Percentiles rank a stretch among this genome's conserved stretches.
Evolutionary conservation across 371 early-diverging fungal genomes (phyloP).

Genomic region (Mortierella sp.): DNA sequence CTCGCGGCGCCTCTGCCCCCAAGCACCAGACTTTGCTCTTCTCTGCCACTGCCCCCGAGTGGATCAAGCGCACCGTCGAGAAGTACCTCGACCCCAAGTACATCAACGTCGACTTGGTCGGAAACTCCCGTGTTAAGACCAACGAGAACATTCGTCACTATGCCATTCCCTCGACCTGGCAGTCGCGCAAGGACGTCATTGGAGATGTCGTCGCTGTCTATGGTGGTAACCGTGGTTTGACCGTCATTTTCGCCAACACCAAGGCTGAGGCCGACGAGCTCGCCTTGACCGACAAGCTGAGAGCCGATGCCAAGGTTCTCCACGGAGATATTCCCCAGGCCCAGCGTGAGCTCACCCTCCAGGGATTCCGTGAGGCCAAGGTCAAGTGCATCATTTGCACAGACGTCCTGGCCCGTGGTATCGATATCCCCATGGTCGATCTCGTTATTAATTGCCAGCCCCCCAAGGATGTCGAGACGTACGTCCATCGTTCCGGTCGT

Average conservation of each 20-base stretch:
- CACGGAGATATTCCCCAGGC: constrained; percentile 97
- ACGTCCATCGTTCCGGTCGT: constrained; percentile 97
- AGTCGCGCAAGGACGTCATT: constrained; percentile 83
- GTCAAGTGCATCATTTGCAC: constrained; percentile 92
- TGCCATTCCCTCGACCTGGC: constrained; percentile 85
- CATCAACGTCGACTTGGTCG: constrained; percentile 86
- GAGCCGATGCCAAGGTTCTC: constrained; percentile 87
- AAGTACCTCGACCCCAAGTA: constrained; percentile 90
- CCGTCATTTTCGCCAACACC: constrained; percentile 94
- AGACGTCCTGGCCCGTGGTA: constrained; percentile 97
- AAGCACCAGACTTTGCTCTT: constrained; percentile 91
- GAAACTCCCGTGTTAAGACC: constrained; percentile 81
- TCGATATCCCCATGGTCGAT: constrained; percentile 98
- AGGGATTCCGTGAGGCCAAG: constrained; percentile 90
- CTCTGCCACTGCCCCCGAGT: constrained; percentile 90
- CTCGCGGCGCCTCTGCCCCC: constrained; percentile 75
- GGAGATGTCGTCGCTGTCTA: constrained; percentile 91
- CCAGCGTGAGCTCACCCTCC: constrained; percentile 90
- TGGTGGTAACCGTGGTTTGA: constrained; percentile 82
- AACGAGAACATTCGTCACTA: constrained; percentile 84
- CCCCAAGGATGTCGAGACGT: constrained; percentile 94
- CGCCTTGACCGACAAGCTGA: constrained; percentile 82
- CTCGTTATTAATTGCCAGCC: constrained; percentile 98
- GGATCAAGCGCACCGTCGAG: constrained; percentile 85
- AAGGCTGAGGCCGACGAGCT: constrained; percentile 94